Conservation (phyloP, 305 asterid genomes). For the Fraxinus dipetala region DNA sequence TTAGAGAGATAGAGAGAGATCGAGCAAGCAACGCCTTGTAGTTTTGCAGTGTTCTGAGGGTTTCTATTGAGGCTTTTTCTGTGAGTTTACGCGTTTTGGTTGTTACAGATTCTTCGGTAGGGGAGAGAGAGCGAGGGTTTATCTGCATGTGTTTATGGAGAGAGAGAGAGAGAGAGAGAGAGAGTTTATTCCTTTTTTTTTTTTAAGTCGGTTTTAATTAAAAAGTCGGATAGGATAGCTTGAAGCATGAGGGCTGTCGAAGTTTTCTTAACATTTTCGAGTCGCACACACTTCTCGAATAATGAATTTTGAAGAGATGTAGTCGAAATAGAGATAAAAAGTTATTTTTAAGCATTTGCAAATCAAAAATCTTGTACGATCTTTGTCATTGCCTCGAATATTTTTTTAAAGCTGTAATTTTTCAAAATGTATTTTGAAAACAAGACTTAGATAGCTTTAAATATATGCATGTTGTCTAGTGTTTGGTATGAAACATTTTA, state of each 20-base stretch:
- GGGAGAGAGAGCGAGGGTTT: neutral
- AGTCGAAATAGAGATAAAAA: neutral
- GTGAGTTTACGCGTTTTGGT: constrained; percentile 34
- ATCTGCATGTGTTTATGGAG: neutral
- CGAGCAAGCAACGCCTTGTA: constrained; percentile 57
- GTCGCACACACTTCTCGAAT: neutral
- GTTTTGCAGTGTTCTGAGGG: constrained; percentile 22
- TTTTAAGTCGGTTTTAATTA: too few species aligned
- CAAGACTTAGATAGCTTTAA: neutral
- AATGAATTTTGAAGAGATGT: neutral
- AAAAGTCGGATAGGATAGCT: too few species aligned
- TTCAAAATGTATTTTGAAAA: neutral
- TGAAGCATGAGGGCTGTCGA: too few species aligned
- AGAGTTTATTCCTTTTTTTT: too few species aligned
- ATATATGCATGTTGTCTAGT: neutral
- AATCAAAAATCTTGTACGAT: neutral
- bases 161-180: neutral
- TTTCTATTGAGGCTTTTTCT: constrained; percentile 16
- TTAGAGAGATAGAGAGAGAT: constrained; percentile 25
- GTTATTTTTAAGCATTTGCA: neutral
- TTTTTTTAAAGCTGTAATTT: too few species aligned
- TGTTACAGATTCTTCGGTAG: constrained; percentile 18
- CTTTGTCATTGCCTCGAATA: neutral
- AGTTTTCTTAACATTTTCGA: neutral
- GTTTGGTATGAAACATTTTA: neutral